These are phyloP conservation scores for Cercospora sp. DNA, from an alignment of 2,329 filamentous ascomycete genomes.

Conservation along the genomic window DNA sequence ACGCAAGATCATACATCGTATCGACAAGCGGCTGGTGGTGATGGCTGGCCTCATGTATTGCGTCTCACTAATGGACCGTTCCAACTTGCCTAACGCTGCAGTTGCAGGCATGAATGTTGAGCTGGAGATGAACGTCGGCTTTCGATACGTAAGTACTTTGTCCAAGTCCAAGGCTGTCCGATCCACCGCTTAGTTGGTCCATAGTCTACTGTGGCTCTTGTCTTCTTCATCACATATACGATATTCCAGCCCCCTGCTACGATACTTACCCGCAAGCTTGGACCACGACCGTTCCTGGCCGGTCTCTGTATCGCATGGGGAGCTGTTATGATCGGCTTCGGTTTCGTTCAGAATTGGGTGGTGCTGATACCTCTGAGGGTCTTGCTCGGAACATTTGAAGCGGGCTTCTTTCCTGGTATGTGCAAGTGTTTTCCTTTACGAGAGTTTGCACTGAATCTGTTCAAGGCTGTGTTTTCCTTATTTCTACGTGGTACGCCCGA, in stretches of 20 bases:
- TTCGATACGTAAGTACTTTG: constrained; percentile 33
- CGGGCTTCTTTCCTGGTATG: constrained; percentile 48
- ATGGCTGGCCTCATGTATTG: constrained; percentile 63
- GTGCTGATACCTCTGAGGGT: constrained; percentile 56
- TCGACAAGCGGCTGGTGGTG: constrained; percentile 58
- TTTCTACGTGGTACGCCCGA: constrained; percentile 23
- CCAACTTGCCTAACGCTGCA: constrained; percentile 12
- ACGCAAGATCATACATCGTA: constrained; percentile 56
- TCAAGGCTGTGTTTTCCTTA: constrained; percentile 29
- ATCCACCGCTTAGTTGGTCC: constrained; percentile 5
- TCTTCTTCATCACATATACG: constrained; percentile 36
- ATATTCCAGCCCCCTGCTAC: constrained; percentile 37
- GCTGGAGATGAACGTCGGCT: constrained; percentile 31
- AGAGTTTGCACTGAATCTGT: neutral
- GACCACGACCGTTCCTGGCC: constrained; percentile 33
- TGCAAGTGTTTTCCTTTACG: neutral
- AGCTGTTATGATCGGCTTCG: constrained; percentile 60
- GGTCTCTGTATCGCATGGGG: constrained; percentile 55
- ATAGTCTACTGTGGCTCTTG: constrained; percentile 10
- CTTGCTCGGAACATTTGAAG: constrained; percentile 61
- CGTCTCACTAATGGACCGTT: constrained; percentile 62
- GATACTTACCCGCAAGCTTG: constrained; percentile 33
- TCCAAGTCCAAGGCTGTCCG: neutral
- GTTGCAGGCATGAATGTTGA: constrained; percentile 47
- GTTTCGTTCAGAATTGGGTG: constrained; percentile 55